Evolutionary conservation across 2,329 filamentous ascomycete genomes (phyloP).

Genomic region (Thielaviopsis musarum): DNA sequence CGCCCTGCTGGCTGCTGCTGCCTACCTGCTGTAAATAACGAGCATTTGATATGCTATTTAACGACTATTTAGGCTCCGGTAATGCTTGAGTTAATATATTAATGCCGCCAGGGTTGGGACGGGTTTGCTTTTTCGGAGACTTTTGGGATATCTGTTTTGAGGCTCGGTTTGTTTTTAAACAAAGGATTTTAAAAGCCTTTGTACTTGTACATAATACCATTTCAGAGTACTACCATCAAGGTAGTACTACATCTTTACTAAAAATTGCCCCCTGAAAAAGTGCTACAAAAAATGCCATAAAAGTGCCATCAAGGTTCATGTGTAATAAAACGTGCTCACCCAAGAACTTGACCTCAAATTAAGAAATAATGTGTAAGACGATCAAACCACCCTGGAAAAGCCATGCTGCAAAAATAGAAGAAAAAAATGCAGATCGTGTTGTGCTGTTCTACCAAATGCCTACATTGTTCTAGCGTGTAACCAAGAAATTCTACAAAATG

Average conservation of each 20-base stretch:
- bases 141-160: background rate
- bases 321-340: too few species aligned
- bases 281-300: too few species aligned
- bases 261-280: too few species aligned
- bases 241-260: too few species aligned
- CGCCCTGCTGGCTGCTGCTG: slow-evolving; percentile 9
- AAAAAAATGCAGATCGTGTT: background rate
- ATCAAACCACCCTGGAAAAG: background rate
- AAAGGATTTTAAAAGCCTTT: too few species aligned
- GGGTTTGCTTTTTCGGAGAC: background rate
- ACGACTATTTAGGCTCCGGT: background rate
- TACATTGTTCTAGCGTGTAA: background rate
- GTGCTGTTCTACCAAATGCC: background rate
- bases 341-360: too few species aligned
- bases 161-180: background rate
- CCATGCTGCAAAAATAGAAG: background rate
- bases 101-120: background rate
- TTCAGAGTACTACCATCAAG: too few species aligned
- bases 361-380: background rate
- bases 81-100: background rate
- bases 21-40: slow-evolving; percentile 7
- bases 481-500: background rate
- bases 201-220: too few species aligned
- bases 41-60: background rate
- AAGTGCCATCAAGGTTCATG: too few species aligned